Evolutionary conservation across 495 filamentous ascomycete species (phyloP).

Genomic region (Lichenothelia convexa): DNA sequence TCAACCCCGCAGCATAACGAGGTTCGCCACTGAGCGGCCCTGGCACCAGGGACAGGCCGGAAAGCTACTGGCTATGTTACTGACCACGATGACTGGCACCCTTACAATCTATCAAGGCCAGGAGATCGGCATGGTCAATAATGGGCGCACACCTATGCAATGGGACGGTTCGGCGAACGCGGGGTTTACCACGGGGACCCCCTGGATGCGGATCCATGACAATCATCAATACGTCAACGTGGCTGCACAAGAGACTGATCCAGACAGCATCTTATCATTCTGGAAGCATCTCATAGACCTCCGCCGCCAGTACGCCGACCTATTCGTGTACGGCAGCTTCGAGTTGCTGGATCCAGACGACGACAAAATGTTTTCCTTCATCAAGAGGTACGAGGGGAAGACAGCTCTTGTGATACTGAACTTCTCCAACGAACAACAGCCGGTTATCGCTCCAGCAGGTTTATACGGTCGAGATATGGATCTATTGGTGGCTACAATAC

Average conservation of each 20-base stretch:
- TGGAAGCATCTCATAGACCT: conserved; percentile 34
- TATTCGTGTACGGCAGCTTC: conserved; percentile 46
- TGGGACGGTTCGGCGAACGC: conserved; percentile 35
- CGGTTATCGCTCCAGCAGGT: too few species aligned
- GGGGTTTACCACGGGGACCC: conserved; percentile 36
- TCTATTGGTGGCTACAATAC: too few species aligned
- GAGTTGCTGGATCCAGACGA: conserved; percentile 27
- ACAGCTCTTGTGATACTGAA: conserved; percentile 33
- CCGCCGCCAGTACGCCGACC: conserved; percentile 34
- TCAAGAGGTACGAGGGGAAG: conserved; percentile 23
- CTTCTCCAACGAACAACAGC: too few species aligned
- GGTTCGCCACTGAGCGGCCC: conserved; percentile 12
- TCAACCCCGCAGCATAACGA: conserved; percentile 11
- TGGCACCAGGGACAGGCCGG: conserved; percentile 11
- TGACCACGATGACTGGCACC: conserved; percentile 14
- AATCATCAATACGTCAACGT: conserved; percentile 33
- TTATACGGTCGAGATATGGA: too few species aligned
- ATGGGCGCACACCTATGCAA: conserved; percentile 43
- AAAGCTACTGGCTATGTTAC: conserved; percentile 16
- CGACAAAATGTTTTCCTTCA: conserved; percentile 31
- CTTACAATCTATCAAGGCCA: conserved; percentile 22
- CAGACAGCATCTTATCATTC: conserved; percentile 30
- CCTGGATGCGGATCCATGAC: conserved; percentile 46
- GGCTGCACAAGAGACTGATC: conserved; percentile 27
- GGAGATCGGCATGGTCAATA: conserved; percentile 23